A percentile compares a stretch with the other conserved stretches of the same genome.
phyloP scores from a whole-genome alignment of 2,329 filamentous ascomycete genomes.

The Epichloe brachyelytri region DNA sequence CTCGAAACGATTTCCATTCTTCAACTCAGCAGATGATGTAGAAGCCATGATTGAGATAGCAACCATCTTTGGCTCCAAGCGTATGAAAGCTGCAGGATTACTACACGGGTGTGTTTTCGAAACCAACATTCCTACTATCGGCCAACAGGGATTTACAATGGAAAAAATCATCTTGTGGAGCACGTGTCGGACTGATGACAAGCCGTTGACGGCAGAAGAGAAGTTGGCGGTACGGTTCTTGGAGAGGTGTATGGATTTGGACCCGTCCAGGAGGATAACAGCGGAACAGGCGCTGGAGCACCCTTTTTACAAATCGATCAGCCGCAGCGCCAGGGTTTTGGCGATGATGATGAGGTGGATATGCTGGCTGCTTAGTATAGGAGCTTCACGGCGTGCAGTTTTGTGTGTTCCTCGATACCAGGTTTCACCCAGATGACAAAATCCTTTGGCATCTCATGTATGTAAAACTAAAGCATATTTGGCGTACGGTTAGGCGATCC shows the following conservation, averaged over 20 bases:
- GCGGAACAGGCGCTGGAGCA: slow-evolving; percentile 62
- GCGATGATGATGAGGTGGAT: slow-evolving; percentile 43
- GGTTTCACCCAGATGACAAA: not conserved
- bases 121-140: slow-evolving; percentile 83
- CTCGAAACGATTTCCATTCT: slow-evolving; percentile 88
- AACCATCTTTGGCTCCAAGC: slow-evolving; percentile 76
- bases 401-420: not conserved
- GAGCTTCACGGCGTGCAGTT: not conserved
- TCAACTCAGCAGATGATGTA: slow-evolving; percentile 96
- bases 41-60: slow-evolving; percentile 96
- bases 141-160: slow-evolving; percentile 69
- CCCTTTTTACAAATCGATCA: slow-evolving; percentile 44
- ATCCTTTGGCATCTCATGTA: not conserved
- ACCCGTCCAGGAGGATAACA: slow-evolving; percentile 60
- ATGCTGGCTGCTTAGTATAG: slow-evolving; percentile 23
- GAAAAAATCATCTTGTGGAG: slow-evolving; percentile 96
- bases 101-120: slow-evolving; percentile 88
- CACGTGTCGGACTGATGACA: slow-evolving; percentile 57
- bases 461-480: not conserved
- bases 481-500: not conserved
- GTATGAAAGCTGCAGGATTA: slow-evolving; percentile 71
- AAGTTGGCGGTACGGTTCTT: slow-evolving; percentile 62
- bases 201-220: slow-evolving; percentile 51
- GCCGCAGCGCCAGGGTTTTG: slow-evolving; percentile 17
- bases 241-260: slow-evolving; percentile 59